Evolutionary conservation across 148 eudicot species (phyloP), one percentile per base, ranked within the genome.

Genomic region (Fagopyrum homotropicum): DNA sequence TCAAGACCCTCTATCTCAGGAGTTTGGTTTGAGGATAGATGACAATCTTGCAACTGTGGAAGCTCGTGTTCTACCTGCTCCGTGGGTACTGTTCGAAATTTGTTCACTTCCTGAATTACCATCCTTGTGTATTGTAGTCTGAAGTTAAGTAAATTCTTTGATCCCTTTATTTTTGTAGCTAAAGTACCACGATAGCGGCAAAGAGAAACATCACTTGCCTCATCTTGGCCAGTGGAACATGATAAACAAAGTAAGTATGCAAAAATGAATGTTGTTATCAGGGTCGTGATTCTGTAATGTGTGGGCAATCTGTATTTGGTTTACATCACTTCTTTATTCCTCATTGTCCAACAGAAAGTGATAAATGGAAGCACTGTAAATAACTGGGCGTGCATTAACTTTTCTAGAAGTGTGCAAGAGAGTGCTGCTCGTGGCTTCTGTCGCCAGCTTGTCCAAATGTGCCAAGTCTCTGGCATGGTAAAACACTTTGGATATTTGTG

Each of bases 171-270:
- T 64, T 70, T 55, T 43, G 81, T 72, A 90, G 96, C 83, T 90
- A 79, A 90, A 90, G 76, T 90, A 85, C 78, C 78, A 81, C 75
- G 96, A 90, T 52, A 77, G 77, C 30, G 96, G 92, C 17, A 87
- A 85, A 77, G 96, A 87, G 68, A 90, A 83, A 47, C 92, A 88
- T 22, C 82, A 84, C 81, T 63, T 90, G 52, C 96, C 96, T 12
- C 89, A 88, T 78, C 88, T 85, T 74, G 96, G 96, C 69, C 96
- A 90, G 77, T 90, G 96, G 96, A 90, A 90, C 72, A 90, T 90
- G 96, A 81, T 83, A 54, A 90, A 90, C 83, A 90, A 90, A 90
- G 96, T 85, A 83, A 30, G 69, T 74, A 35, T 43, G 6, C 29
- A 7, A 8, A 44, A 48, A 4, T 66, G 57, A 69, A 44, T 30